A percentile compares a stretch with the other conserved stretches of the same genome.
Conservation (phyloP, 345 rosid species). For the Gossypium stocksii region DNA sequence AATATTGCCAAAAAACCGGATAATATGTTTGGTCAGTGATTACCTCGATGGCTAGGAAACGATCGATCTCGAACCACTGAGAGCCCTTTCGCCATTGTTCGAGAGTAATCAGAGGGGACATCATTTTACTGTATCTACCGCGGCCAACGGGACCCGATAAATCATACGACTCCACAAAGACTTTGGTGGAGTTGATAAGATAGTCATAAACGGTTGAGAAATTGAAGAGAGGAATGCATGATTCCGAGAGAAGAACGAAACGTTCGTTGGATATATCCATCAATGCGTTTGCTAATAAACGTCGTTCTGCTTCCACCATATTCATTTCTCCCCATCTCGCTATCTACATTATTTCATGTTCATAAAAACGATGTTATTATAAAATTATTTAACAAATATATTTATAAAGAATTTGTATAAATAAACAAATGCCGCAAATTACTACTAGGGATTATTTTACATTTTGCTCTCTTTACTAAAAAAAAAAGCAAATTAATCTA, state of each 20-base stretch:
- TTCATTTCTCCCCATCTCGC: constrained; percentile 63
- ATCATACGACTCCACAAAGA: constrained; percentile 54
- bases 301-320: constrained; percentile 78
- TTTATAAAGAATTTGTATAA: not conserved
- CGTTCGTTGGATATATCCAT: constrained; percentile 62
- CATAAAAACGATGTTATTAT: not conserved
- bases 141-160: constrained; percentile 51
- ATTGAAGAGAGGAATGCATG: constrained; percentile 79
- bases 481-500: rapidly evolving
- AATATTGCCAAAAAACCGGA: constrained; percentile 33
- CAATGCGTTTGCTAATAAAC: constrained; percentile 72
- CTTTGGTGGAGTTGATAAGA: constrained; percentile 42
- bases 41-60: constrained; percentile 52
- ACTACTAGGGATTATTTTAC: no score
- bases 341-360: not conserved
- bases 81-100: constrained; percentile 80
- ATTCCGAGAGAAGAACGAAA: constrained; percentile 77
- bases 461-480: no score
- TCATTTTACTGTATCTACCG: constrained; percentile 49
- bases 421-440: no score
- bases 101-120: constrained; percentile 45
- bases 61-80: constrained; percentile 83
- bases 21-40: constrained; percentile 54
- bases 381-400: not conserved
- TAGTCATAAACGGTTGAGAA: constrained; percentile 62